Evolutionary conservation across 2,329 filamentous ascomycete species (phyloP).

Genomic region (Cytospora schulzeri): DNA sequence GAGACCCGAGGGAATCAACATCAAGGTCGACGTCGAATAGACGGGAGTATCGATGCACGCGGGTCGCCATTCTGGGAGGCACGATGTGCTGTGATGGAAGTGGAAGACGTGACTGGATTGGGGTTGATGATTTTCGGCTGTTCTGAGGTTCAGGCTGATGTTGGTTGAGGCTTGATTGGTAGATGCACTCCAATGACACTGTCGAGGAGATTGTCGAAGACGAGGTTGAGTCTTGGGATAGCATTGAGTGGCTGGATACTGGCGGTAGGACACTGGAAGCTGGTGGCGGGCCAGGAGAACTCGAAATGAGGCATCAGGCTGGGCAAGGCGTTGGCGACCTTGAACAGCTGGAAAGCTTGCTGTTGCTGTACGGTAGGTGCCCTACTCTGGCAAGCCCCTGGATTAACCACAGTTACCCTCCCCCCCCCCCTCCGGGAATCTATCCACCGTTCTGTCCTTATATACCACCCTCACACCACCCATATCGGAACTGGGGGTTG

Average conservation of each 20-base stretch:
- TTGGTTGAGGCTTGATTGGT: not conserved
- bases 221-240: no score
- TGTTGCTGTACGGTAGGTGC: no score
- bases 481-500: slow-evolving; percentile 3
- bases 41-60: no score
- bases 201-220: not conserved
- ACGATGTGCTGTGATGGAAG: not conserved
- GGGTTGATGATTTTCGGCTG: not conserved
- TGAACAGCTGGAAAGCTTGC: no score
- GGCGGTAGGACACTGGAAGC: no score
- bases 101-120: not conserved
- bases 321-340: not conserved
- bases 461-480: not conserved
- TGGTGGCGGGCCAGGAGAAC: no score
- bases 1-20: not conserved
- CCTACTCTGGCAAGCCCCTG: no score
- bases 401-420: not conserved
- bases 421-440: not conserved
- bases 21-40: slow-evolving; percentile 2
- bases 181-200: not conserved
- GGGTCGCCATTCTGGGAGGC: not conserved
- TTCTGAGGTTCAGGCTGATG: not conserved
- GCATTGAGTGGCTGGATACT: no score
- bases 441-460: not conserved
- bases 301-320: not conserved